Conservation (phyloP, 176 grass and related monocot genomes). For the Coix lacrymajobi region DNA sequence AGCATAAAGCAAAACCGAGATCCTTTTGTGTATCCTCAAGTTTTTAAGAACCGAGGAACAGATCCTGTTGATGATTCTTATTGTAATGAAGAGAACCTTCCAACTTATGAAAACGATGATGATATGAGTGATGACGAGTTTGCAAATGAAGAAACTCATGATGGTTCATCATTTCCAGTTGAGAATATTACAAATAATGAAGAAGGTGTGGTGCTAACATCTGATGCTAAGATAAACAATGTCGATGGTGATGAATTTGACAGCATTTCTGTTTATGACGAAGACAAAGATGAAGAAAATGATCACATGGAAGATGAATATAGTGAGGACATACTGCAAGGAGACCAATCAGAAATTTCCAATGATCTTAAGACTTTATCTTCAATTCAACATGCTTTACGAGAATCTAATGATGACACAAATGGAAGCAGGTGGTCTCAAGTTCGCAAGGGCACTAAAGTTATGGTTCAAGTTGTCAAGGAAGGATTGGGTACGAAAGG, state of each 20-base stretch:
- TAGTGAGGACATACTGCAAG: conserved; percentile 50
- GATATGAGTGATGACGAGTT: conserved; percentile 49
- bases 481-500: conserved; percentile 85
- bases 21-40: conserved; percentile 81
- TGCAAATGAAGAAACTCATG: conserved; percentile 38
- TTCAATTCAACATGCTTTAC: conserved; percentile 52
- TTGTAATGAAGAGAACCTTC: conserved; percentile 25
- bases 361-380: conserved; percentile 52
- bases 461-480: conserved; percentile 96
- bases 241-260: conserved; percentile 31
- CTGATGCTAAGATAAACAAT: conserved; percentile 33
- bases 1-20: conserved; percentile 69
- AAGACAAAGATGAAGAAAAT: conserved; percentile 44
- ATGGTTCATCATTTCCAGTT: conserved; percentile 35
- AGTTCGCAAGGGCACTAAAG: conserved; percentile 79
- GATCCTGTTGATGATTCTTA: conserved; percentile 32
- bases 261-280: conserved; percentile 39
- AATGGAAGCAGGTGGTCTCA: conserved; percentile 70
- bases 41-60: conserved; percentile 36
- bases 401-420: conserved; percentile 39
- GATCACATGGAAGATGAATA: conserved; percentile 56
- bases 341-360: conserved; percentile 33
- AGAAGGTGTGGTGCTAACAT: conserved; percentile 32
- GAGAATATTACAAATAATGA: conserved; percentile 30
- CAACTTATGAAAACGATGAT: conserved; percentile 43